Conservation (phyloP, 306 rosid genomes). For the Rosa persica region DNA sequence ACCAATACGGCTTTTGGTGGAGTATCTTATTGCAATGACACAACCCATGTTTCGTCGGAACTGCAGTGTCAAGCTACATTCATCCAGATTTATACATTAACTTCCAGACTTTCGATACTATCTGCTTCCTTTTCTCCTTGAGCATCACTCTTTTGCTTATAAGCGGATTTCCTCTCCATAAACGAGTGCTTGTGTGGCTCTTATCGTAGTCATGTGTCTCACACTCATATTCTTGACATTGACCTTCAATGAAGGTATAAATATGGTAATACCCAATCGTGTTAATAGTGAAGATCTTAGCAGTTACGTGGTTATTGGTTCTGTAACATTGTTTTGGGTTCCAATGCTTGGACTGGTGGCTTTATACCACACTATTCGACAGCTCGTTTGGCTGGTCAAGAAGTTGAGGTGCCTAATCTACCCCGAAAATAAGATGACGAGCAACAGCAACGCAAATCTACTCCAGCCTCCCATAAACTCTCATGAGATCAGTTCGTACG, state of each 20-base stretch:
- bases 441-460: not conserved
- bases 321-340: not conserved
- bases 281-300: not conserved
- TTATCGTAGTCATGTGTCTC: not conserved
- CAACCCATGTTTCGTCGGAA: not conserved
- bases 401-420: not conserved
- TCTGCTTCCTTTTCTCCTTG: not conserved
- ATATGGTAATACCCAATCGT: not conserved
- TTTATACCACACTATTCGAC: constrained; percentile 17
- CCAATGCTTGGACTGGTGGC: not conserved
- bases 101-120: not conserved
- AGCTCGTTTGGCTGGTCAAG: constrained; percentile 25
- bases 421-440: not conserved
- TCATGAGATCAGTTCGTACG: not conserved
- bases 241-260: not conserved
- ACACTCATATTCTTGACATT: not conserved
- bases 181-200: constrained; percentile 1
- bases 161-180: constrained; percentile 11
- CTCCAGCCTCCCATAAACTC: not conserved
- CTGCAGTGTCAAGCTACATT: not conserved
- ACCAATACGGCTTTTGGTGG: not conserved
- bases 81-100: fast-evolving
- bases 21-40: not conserved
- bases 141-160: constrained; percentile 9
- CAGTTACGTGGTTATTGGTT: not conserved